Evolutionary conservation across 139 green algal genomes (phyloP).

Genomic region (Spirogloea muscicola): DNA sequence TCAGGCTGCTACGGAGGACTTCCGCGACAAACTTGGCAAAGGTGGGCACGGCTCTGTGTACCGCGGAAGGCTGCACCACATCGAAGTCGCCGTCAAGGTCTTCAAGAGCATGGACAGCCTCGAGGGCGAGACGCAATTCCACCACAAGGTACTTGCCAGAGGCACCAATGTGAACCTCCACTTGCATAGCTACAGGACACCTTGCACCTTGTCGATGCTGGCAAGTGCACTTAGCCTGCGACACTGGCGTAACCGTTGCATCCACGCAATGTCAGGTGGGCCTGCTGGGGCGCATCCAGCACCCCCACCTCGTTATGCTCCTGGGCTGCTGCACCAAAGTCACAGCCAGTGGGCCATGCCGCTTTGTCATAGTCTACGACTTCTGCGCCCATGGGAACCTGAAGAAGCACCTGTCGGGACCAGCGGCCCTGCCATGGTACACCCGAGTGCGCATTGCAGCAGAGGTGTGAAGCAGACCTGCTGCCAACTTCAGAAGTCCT

Average conservation of each 20-base stretch:
- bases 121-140: conserved; percentile 23
- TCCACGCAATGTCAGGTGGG: conserved; percentile 36
- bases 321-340: conserved; percentile 58
- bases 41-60: conserved; percentile 39
- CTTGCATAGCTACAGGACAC: no score
- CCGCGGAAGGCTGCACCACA: conserved; percentile 32
- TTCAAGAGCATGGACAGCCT: conserved; percentile 36
- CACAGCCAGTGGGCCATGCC: conserved; percentile 53
- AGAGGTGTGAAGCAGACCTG: no score
- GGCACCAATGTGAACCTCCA: no score
- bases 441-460: conserved; percentile 56
- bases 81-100: conserved; percentile 40
- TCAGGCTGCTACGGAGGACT: conserved; percentile 30
- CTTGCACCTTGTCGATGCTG: no score
- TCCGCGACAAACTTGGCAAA: conserved; percentile 33
- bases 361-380: conserved; percentile 62
- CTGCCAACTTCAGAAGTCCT: no score
- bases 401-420: conserved; percentile 48
- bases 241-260: no score
- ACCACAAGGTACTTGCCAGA: conserved; percentile 39
- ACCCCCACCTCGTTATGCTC: conserved; percentile 65
- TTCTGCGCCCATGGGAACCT: conserved; percentile 52
- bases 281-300: conserved; percentile 57
- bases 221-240: no score
- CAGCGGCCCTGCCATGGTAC: conserved; percentile 44